Evolutionary conservation across 352 stramenopile species (phyloP).

Genomic region (Phytophthora cryptogea): DNA sequence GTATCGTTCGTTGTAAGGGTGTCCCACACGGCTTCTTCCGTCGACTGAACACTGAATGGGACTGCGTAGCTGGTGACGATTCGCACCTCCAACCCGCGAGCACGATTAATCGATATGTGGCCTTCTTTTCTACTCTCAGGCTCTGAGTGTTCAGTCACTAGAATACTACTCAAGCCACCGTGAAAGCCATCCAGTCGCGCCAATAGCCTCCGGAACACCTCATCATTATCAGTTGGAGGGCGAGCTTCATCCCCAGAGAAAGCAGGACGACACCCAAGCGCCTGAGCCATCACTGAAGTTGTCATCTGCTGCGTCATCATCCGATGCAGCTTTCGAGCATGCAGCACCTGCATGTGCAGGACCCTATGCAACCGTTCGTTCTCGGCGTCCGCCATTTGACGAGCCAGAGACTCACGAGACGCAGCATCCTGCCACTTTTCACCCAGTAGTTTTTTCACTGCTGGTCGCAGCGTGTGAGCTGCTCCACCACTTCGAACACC

Average conservation of each 20-base stretch:
- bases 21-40: conserved; percentile 18
- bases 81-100: conserved; percentile 18
- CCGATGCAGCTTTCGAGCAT: conserved; percentile 24
- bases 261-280: conserved; percentile 10
- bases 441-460: conserved; percentile 4
- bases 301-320: conserved; percentile 23
- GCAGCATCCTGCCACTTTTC: conserved; percentile 25
- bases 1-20: neutral
- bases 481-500: neutral
- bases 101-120: conserved; percentile 12
- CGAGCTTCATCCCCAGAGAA: conserved; percentile 2
- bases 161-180: conserved; percentile 3
- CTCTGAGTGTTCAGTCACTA: neutral
- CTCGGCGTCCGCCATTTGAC: conserved; percentile 14
- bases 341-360: conserved; percentile 14
- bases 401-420: conserved; percentile 16
- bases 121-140: conserved; percentile 3
- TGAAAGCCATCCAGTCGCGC: conserved; percentile 7
- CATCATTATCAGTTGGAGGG: conserved; percentile 20
- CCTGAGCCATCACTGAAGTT: conserved; percentile 4
- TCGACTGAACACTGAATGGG: conserved; percentile 18
- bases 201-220: conserved; percentile 21
- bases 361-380: conserved; percentile 23
- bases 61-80: conserved; percentile 18
- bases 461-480: neutral